phyloP scores from a whole-genome alignment of 1,284 basidiomycete genomes.

The Bjerkandera adusta region DNA sequence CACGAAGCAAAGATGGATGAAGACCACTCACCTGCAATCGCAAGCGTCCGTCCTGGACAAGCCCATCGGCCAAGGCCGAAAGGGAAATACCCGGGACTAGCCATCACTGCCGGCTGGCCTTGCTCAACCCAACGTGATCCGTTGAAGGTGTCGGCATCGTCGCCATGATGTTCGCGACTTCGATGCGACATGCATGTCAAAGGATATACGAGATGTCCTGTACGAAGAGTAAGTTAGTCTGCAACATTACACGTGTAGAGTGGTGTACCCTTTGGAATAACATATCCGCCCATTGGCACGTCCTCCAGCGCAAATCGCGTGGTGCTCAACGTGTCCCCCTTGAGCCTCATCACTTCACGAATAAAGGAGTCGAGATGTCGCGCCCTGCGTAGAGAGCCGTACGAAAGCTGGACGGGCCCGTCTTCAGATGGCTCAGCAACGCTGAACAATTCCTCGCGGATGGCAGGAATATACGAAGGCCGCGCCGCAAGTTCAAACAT shows the following conservation, averaged over 20 bases:
- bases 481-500: slow-evolving; percentile 7
- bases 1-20: slow-evolving; percentile 1
- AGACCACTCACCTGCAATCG: slow-evolving; percentile 30
- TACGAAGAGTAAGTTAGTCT: neutral
- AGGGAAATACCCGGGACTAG: slow-evolving; percentile 30
- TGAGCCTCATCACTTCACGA: slow-evolving; percentile 37
- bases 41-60: slow-evolving; percentile 34
- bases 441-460: slow-evolving; percentile 18
- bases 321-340: slow-evolving; percentile 35
- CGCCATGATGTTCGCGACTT: slow-evolving; percentile 28
- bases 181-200: slow-evolving; percentile 33
- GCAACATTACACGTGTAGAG: neutral
- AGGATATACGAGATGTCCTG: slow-evolving; percentile 30
- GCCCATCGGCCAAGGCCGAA: slow-evolving; percentile 38
- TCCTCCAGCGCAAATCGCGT: slow-evolving; percentile 33
- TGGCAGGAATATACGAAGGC: slow-evolving; percentile 7
- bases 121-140: slow-evolving; percentile 34
- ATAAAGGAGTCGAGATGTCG: slow-evolving; percentile 35
- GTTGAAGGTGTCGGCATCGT: slow-evolving; percentile 29
- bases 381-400: slow-evolving; percentile 31
- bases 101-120: slow-evolving; percentile 32
- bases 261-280: slow-evolving; percentile 32
- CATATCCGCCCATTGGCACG: slow-evolving; percentile 30
- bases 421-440: slow-evolving; percentile 26
- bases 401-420: slow-evolving; percentile 26